Conservation (phyloP, 352 stramenopile species). For the Albugo candida region DNA sequence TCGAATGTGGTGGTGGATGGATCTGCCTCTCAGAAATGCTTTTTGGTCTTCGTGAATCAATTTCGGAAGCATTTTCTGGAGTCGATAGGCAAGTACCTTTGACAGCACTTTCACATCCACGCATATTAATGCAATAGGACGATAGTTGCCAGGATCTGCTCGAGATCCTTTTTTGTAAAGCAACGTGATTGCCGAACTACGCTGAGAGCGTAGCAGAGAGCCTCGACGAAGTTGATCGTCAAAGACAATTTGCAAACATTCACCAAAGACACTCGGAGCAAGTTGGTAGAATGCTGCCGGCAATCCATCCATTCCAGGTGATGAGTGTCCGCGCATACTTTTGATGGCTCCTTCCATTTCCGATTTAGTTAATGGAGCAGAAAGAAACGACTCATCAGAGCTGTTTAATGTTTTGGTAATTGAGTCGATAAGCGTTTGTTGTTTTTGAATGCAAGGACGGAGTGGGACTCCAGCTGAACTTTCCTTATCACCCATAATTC, state of each 20-base stretch:
- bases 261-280: slow-evolving; percentile 8
- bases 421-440: neutral
- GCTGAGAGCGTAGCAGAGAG: slow-evolving; percentile 6
- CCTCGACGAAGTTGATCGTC: slow-evolving; percentile 6
- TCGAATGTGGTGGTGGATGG: slow-evolving; percentile 8
- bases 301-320: slow-evolving; percentile 2
- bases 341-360: neutral
- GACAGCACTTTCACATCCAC: slow-evolving; percentile 12
- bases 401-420: neutral
- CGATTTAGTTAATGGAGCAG: neutral
- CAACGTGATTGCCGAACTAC: slow-evolving; percentile 7
- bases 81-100: slow-evolving; percentile 2
- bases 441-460: neutral
- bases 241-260: slow-evolving; percentile 10
- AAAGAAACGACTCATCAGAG: neutral
- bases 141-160: too few species aligned
- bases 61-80: neutral
- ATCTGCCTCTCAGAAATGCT: neutral
- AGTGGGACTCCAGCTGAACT: slow-evolving; percentile 1
- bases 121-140: slow-evolving; percentile 9
- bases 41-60: slow-evolving; percentile 9
- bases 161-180: slow-evolving; percentile 9
- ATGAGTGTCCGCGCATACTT: neutral
- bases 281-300: slow-evolving; percentile 12
- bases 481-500: slow-evolving; percentile 2